These are phyloP conservation scores for Pholiota adiposa DNA, from an alignment of 1,284 basidiomycete genomes.

Conservation along the genomic window DNA sequence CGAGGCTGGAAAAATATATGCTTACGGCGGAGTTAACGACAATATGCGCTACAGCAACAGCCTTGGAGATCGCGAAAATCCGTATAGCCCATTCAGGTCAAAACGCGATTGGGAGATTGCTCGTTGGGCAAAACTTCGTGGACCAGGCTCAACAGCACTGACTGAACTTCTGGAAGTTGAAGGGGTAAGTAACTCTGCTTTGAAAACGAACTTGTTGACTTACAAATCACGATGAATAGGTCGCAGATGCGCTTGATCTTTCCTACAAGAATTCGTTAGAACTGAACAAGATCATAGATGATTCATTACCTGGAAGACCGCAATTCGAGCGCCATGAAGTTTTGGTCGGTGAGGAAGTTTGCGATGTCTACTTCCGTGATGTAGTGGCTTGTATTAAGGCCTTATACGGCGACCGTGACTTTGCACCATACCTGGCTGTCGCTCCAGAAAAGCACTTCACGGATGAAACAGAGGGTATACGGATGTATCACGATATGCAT, in stretches of 20 bases:
- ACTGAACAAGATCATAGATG: slow-evolving; percentile 30
- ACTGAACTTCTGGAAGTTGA: slow-evolving; percentile 33
- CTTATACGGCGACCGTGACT: slow-evolving; percentile 29
- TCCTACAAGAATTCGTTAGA: slow-evolving; percentile 12
- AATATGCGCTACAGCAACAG: no score
- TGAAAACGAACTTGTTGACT: background rate
- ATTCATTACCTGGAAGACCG: slow-evolving; percentile 27
- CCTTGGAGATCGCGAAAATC: no score
- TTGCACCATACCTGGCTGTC: slow-evolving; percentile 26
- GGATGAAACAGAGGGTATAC: slow-evolving; percentile 17
- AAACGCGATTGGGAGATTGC: slow-evolving; percentile 37
- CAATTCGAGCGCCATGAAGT: slow-evolving; percentile 28
- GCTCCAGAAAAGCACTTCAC: slow-evolving; percentile 37
- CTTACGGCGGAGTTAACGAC: no score
- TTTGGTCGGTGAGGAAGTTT: slow-evolving; percentile 26
- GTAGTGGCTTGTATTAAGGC: slow-evolving; percentile 31
- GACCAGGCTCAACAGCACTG: slow-evolving; percentile 34
- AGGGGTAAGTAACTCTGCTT: slow-evolving; percentile 26
- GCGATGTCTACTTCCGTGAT: slow-evolving; percentile 32
- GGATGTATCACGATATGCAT: slow-evolving; percentile 37
- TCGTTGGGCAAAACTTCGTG: slow-evolving; percentile 35
- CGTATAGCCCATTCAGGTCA: slow-evolving; percentile 21
- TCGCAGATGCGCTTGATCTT: background rate
- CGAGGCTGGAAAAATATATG: no score
- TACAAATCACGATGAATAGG: background rate